Evolutionary conservation across 202 grass and related monocot genomes (phyloP).

Genomic region (Dendrocalamus latiflorus): DNA sequence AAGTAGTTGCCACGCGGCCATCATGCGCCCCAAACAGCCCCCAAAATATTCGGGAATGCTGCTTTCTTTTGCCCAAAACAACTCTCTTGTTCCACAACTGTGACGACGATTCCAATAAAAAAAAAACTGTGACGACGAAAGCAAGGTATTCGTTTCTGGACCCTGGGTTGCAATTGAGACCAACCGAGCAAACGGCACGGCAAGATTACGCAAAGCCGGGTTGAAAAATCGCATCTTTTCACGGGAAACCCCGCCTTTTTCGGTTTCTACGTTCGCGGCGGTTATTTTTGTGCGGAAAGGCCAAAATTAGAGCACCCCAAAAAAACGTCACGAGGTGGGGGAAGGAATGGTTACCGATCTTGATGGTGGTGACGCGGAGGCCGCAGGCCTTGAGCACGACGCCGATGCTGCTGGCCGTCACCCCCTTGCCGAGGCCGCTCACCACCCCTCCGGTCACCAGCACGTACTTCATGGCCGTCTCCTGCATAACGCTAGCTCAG

Average conservation of each 20-base stretch:
- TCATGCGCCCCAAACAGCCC: constrained; percentile 2
- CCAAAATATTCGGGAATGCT: constrained; percentile 14
- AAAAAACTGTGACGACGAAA: constrained; percentile 4
- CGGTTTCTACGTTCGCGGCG: not conserved
- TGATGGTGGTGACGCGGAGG: constrained; percentile 79
- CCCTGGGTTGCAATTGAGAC: not conserved
- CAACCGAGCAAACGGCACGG: not conserved
- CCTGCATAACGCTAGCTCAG: not conserved
- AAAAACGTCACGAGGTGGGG: not conserved
- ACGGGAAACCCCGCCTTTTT: constrained; percentile 1
- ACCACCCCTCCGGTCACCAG: constrained; percentile 82
- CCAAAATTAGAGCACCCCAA: not conserved
- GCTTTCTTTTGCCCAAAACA: constrained; percentile 20
- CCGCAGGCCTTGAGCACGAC: constrained; percentile 80
- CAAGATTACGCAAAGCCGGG: not conserved
- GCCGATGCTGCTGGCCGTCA: constrained; percentile 86
- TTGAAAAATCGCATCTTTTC: constrained; percentile 21
- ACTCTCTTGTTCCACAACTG: not conserved
- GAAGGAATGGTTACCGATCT: constrained; percentile 65
- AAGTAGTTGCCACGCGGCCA: constrained; percentile 26
- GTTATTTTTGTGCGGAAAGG: not conserved
- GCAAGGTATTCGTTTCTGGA: not conserved
- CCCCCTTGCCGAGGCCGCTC: constrained; percentile 85
- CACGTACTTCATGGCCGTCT: constrained; percentile 74
- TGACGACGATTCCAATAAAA: not conserved